A percentile compares a stretch with the other conserved stretches of the same genome.
Conservation (phyloP, 2,329 filamentous ascomycete genomes). For the Talaromyces sp. region DNA sequence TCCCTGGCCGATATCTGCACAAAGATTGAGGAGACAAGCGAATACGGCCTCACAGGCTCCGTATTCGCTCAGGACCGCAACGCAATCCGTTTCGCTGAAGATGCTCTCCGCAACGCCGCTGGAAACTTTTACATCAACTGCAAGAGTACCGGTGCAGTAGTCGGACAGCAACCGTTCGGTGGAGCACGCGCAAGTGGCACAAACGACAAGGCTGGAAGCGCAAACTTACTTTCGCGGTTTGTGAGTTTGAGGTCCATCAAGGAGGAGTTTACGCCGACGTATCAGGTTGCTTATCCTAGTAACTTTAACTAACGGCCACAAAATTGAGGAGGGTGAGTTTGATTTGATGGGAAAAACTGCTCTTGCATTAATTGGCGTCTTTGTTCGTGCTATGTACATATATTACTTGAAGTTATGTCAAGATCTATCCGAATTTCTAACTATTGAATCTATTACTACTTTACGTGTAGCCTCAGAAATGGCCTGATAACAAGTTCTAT, state of each 20-base stretch:
- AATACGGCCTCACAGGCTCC: constrained; percentile 45
- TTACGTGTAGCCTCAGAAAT: background rate
- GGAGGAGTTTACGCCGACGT: constrained; percentile 69
- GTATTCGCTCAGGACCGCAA: constrained; percentile 43
- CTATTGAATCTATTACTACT: background rate
- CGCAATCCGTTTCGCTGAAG: constrained; percentile 37
- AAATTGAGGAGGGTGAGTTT: background rate
- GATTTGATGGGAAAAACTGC: background rate
- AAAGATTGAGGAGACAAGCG: constrained; percentile 43
- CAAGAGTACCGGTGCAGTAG: constrained; percentile 65
- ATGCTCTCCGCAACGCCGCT: constrained; percentile 39
- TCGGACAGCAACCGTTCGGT: constrained; percentile 71
- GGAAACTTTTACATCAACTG: constrained; percentile 48
- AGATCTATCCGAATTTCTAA: background rate
- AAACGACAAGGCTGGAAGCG: constrained; percentile 71
- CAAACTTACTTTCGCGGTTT: constrained; percentile 63
- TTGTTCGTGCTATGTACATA: background rate
- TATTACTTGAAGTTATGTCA: background rate
- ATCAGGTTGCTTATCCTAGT: constrained; percentile 67
- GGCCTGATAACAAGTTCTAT: no score
- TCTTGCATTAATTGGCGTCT: background rate
- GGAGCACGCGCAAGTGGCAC: constrained; percentile 67
- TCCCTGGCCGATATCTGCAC: constrained; percentile 62
- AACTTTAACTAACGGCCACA: constrained; percentile 43
- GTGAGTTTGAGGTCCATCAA: constrained; percentile 68